These are phyloP conservation scores for Torulaspora quercuum DNA, from an alignment of 805 yeast genomes.

Conservation along the genomic window DNA sequence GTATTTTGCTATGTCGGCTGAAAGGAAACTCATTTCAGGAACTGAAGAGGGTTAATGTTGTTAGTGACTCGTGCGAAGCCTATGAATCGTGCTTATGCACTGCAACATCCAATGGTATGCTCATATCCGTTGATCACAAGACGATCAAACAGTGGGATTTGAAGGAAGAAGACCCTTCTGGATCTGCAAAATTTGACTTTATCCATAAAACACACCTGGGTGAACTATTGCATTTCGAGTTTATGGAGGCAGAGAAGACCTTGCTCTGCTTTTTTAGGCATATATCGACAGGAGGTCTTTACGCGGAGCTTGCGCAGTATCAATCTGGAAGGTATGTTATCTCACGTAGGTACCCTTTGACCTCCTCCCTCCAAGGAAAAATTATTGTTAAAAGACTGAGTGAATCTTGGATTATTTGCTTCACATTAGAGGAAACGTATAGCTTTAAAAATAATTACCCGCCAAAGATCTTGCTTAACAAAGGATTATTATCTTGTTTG, in stretches of 20 bases:
- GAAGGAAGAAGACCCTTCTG: too few species aligned
- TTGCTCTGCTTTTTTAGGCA: slow-evolving; percentile 9
- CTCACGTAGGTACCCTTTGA: slow-evolving; percentile 4
- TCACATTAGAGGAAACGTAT: slow-evolving; percentile 7
- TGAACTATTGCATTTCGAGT: slow-evolving; percentile 3
- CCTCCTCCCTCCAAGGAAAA: not conserved
- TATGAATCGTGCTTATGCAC: too few species aligned
- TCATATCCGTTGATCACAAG: too few species aligned
- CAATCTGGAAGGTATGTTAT: not conserved
- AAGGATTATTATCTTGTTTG: too few species aligned
- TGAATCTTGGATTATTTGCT: slow-evolving; percentile 5
- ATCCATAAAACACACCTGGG: slow-evolving; percentile 2
- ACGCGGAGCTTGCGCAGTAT: slow-evolving; percentile 3
- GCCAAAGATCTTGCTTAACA: too few species aligned
- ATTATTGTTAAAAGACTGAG: slow-evolving; percentile 3
- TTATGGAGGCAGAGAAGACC: slow-evolving; percentile 1
- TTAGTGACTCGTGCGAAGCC: too few species aligned
- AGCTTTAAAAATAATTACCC: not conserved
- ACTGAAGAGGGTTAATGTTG: too few species aligned
- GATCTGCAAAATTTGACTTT: too few species aligned
- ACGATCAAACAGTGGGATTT: too few species aligned
- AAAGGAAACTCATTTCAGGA: not conserved
- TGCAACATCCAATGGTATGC: too few species aligned
- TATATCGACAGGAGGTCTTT: slow-evolving; percentile 5
- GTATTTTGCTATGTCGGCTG: not conserved